Evolutionary conservation across 129 eudicot species (phyloP).

Genomic region (Gnaphalium uliginosum): DNA sequence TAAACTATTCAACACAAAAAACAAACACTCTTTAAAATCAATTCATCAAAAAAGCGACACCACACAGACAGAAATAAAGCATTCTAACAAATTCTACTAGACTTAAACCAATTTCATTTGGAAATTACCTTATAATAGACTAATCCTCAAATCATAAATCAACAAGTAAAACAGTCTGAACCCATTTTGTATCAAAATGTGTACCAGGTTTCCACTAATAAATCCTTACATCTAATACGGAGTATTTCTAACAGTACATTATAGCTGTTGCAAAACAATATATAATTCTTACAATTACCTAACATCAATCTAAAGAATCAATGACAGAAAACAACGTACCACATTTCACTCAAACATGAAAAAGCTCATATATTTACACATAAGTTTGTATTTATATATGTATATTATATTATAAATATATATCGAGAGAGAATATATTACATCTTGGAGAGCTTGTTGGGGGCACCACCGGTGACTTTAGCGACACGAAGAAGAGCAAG

Average conservation of each 20-base stretch:
- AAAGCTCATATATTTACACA: neutral
- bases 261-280: neutral
- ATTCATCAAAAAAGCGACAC: neutral
- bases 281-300: neutral
- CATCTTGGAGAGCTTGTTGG: slow-evolving; percentile 83
- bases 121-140: no score
- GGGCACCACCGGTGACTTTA: slow-evolving; percentile 84
- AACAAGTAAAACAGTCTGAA: no score
- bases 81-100: no score
- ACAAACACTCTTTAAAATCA: neutral
- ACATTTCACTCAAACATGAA: neutral
- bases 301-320: neutral
- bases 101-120: neutral
- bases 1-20: neutral
- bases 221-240: no score
- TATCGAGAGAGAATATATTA: slow-evolving; percentile 8
- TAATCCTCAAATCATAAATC: no score
- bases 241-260: no score
- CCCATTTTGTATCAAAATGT: neutral
- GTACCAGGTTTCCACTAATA: neutral
- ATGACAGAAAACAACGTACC: neutral
- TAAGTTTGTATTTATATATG: neutral
- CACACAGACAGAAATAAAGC: neutral
- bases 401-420: neutral
- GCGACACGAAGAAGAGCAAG: slow-evolving; percentile 75